Evolutionary conservation across 2,329 filamentous ascomycete species (phyloP).

Genomic region (Xenoacremonium recifei): DNA sequence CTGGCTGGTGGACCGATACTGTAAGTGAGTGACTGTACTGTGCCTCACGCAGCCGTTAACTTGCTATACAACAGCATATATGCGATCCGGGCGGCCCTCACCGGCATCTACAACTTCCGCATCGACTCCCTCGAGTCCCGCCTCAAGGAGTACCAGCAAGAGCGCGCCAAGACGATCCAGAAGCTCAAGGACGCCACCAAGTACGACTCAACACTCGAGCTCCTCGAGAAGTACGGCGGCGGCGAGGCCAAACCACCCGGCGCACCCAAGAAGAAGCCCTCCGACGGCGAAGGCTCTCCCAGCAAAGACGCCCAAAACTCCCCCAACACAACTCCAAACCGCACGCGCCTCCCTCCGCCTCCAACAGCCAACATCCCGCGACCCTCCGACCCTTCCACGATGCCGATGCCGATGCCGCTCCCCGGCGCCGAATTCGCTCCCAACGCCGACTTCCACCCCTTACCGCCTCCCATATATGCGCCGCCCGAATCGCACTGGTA

Average conservation of each 20-base stretch:
- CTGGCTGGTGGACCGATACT: conserved; percentile 75
- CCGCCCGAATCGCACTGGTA: conserved; percentile 72
- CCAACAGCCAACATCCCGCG: conserved; percentile 62
- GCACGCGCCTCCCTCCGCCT: conserved; percentile 56
- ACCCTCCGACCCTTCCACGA: conserved; percentile 16
- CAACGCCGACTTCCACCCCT: conserved; percentile 50
- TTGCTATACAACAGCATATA: conserved; percentile 67
- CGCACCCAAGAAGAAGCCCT: conserved; percentile 28
- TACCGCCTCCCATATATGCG: conserved; percentile 17
- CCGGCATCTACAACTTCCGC: conserved; percentile 77
- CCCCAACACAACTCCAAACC: conserved; percentile 22
- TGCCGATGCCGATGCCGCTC: conserved; percentile 27
- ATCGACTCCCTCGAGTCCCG: conserved; percentile 66
- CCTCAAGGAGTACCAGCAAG: conserved; percentile 72
- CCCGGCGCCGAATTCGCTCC: conserved; percentile 68
- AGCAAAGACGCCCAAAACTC: conserved; percentile 9
- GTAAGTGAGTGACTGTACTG: conserved; percentile 46
- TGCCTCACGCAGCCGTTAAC: conserved; percentile 9
- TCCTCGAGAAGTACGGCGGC: conserved; percentile 92
- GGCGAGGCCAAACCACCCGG: conserved; percentile 48
- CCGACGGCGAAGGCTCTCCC: conserved; percentile 4
- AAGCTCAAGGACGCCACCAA: conserved; percentile 93
- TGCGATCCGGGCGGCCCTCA: conserved; percentile 62
- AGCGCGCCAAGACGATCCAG: conserved; percentile 85
- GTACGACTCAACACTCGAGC: conserved; percentile 89